Evolutionary conservation across 495 filamentous ascomycete species (phyloP), one percentile per base, ranked within the genome.

Genomic region (Penicillium herquei): DNA sequence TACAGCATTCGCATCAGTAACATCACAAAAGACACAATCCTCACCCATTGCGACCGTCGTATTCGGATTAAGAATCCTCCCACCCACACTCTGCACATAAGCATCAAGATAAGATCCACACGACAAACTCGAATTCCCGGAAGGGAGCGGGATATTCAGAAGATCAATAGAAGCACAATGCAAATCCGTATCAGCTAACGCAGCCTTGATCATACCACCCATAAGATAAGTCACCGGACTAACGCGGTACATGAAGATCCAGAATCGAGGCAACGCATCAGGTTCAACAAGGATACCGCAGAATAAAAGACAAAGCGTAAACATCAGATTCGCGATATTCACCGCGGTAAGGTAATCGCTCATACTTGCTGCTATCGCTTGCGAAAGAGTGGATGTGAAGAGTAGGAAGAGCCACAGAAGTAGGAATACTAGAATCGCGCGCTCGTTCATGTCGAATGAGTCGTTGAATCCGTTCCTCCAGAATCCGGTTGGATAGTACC

Each of bases 401-500:
- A 21, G 11, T 3, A 46, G 13, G 26, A 46, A 46, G 1, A 31
- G 0, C 18, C 1, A 31, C 0, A 30, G 8, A 7, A 46, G 7
- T 3, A 31, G 18, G 7, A 46, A 46, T 3, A 14, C 12, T 3
- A 46, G 11, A 14, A 8, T 13, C 7, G 17, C 18, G 13, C 43
- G 43, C 8, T 46, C 43, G 0, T 30, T 31, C 41, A 44, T 44
- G 6, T 14, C n/a, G n/a, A 44, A 18, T 2, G 18, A 3, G 7
- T 31, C 21, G 11, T 46, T 31, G 1, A 44, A 17, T 7, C 41
- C 72, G 62, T 78, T 71, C 3, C 61, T 51, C 32, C 69, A 69
- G 0, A 91, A 72, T 7, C 90, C 90, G 31, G 78, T 66, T 2
- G 79, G 77, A 58, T 82, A 86, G 64, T 84, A 90, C 73, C 83